Conservation (phyloP, 768 basidiomycete species). For the Gymnopilus dilepis region DNA sequence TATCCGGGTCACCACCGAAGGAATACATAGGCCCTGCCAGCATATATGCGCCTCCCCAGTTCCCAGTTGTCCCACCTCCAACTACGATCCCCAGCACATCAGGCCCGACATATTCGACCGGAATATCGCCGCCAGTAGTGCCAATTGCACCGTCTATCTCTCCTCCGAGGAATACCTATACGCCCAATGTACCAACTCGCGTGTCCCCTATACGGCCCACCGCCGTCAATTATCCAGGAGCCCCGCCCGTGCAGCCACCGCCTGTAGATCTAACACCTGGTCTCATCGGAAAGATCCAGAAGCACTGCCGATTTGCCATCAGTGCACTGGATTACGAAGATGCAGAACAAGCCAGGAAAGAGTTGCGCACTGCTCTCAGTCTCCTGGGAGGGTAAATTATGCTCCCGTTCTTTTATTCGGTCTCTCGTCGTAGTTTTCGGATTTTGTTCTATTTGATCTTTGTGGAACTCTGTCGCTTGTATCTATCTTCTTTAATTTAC, state of each 20-base stretch:
- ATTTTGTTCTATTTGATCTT: background rate
- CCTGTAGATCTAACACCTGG: slow-evolving; percentile 62
- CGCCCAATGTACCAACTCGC: slow-evolving; percentile 18
- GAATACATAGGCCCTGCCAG: slow-evolving; percentile 28
- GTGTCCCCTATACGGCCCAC: slow-evolving; percentile 18
- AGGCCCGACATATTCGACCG: slow-evolving; percentile 4
- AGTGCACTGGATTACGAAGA: slow-evolving; percentile 98
- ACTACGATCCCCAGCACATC: slow-evolving; percentile 11
- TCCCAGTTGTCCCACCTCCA: slow-evolving; percentile 17
- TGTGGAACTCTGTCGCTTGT: background rate
- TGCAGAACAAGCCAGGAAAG: slow-evolving; percentile 80
- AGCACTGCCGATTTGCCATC: slow-evolving; percentile 91
- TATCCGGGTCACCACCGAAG: slow-evolving; percentile 21
- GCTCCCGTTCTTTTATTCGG: background rate
- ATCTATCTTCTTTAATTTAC: background rate
- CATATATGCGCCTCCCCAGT: slow-evolving; percentile 27
- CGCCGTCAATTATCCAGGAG: slow-evolving; percentile 13
- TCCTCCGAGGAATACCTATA: slow-evolving; percentile 25
- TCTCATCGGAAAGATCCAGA: slow-evolving; percentile 79
- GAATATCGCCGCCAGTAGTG: slow-evolving; percentile 17
- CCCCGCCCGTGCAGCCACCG: slow-evolving; percentile 27
- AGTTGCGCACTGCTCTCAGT: slow-evolving; percentile 77
- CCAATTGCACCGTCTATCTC: slow-evolving; percentile 23
- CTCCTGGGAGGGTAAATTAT: slow-evolving; percentile 56
- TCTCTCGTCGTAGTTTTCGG: slow-evolving; percentile 1